A percentile compares a stretch with the other conserved stretches of the same genome.
Evolutionary conservation across 1,139 yeast genomes (phyloP).

Genomic region (Cylindricascospora bacillispora): DNA sequence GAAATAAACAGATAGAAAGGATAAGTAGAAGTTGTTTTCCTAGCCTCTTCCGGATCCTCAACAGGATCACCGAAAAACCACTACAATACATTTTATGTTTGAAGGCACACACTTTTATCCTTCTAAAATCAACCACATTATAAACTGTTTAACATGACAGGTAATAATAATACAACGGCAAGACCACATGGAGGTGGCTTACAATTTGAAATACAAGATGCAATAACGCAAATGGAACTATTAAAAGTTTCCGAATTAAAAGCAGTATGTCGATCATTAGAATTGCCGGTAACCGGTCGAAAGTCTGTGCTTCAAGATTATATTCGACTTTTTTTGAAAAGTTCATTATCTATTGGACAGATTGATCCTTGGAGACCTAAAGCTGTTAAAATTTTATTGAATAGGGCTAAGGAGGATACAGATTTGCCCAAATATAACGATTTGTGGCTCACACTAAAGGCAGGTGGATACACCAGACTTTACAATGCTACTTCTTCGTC

Average conservation of each 20-base stretch:
- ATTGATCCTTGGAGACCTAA: constrained; percentile 32
- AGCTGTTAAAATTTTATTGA: constrained; percentile 33
- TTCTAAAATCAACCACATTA: too few species aligned
- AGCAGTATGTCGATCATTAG: constrained; percentile 34
- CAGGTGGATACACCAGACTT: constrained; percentile 6
- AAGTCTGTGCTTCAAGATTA: constrained; percentile 41
- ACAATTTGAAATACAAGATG: constrained; percentile 17
- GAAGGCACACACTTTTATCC: too few species aligned
- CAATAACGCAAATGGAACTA: constrained; percentile 13
- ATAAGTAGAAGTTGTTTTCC: too few species aligned
- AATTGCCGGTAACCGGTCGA: constrained; percentile 35
- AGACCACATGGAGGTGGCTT: constrained; percentile 9
- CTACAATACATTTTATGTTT: too few species aligned
- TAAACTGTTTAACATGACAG: too few species aligned
- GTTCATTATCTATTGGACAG: constrained; percentile 25
- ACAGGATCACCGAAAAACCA: too few species aligned
- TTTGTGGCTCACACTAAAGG: constrained; percentile 14
- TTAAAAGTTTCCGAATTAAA: constrained; percentile 29
- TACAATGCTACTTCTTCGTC: constrained; percentile 9
- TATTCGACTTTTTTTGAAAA: constrained; percentile 30
- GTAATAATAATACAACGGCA: too few species aligned
- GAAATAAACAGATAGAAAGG: too few species aligned
- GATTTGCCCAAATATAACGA: constrained; percentile 31
- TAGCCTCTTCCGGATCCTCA: too few species aligned
- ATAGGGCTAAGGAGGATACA: constrained; percentile 28